phyloP scores from a whole-genome alignment of 495 filamentous ascomycete species.

The Aspergillus haitiensis region DNA sequence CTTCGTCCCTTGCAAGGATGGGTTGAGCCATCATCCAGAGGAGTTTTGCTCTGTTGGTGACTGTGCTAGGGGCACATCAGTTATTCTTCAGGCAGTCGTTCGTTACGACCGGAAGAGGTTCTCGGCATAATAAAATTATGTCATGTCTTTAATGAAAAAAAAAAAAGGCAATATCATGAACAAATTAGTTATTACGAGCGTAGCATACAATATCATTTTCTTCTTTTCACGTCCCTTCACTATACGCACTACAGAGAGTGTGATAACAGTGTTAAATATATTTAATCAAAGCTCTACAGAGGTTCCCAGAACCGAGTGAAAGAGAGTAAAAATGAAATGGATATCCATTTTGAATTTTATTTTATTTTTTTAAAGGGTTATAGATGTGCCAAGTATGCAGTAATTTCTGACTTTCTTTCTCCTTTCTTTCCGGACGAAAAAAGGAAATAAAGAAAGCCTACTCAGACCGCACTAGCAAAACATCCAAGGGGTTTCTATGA shows the following conservation, averaged over 20 bases:
- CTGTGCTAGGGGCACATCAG: slow-evolving; percentile 62
- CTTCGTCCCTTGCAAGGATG: slow-evolving; percentile 65
- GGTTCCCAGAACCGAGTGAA: too few species aligned
- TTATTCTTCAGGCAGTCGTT: slow-evolving; percentile 61
- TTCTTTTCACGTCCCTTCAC: too few species aligned
- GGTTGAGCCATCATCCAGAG: slow-evolving; percentile 63
- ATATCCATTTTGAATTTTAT: slow-evolving; percentile 29
- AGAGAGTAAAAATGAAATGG: slow-evolving; percentile 26
- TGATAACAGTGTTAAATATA: too few species aligned
- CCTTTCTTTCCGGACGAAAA: not conserved
- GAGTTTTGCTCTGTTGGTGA: slow-evolving; percentile 62
- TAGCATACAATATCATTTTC: slow-evolving; percentile 14
- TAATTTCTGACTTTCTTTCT: slow-evolving; percentile 31
- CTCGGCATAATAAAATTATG: slow-evolving; percentile 18
- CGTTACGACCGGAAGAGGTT: slow-evolving; percentile 57
- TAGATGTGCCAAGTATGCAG: slow-evolving; percentile 29
- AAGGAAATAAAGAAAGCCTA: slow-evolving; percentile 23
- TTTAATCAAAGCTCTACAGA: too few species aligned
- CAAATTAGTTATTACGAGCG: too few species aligned
- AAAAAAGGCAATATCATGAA: too few species aligned
- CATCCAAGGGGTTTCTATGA: slow-evolving; percentile 27
- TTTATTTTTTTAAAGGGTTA: slow-evolving; percentile 29
- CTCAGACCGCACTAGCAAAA: slow-evolving; percentile 35
- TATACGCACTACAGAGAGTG: too few species aligned
- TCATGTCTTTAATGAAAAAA: not conserved